Conservation (phyloP, 139 green algal genomes). For the Pleodorina starrii region DNA sequence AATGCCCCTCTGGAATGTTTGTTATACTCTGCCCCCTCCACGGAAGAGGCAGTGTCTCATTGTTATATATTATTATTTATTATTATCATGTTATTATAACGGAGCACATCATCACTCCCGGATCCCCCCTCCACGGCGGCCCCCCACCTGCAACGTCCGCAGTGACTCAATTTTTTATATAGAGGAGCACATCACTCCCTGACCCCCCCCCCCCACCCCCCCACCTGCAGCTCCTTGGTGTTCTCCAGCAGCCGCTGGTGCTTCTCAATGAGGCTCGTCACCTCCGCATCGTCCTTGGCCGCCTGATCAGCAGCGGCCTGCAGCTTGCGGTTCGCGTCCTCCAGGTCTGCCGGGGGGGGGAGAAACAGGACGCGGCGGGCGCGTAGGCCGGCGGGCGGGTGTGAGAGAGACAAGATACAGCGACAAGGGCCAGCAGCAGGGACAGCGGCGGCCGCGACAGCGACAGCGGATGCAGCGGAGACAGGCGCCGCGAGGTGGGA, state of each 20-base stretch:
- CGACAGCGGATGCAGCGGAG: background rate
- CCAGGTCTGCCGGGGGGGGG: slow-evolving; percentile 48
- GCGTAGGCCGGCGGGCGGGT: background rate
- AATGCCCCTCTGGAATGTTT: too few species aligned
- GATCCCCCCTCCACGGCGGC: too few species aligned
- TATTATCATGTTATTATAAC: too few species aligned
- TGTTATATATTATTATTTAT: too few species aligned
- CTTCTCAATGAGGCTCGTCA: slow-evolving; percentile 54
- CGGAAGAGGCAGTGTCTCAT: too few species aligned
- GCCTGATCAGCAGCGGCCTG: slow-evolving; percentile 42
- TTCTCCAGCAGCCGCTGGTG: slow-evolving; percentile 50
- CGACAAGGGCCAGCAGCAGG: background rate
- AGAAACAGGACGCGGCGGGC: background rate
- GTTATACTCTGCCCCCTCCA: too few species aligned
- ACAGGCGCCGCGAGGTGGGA: background rate
- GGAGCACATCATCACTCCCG: too few species aligned
- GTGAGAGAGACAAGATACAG: background rate
- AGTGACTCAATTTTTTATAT: too few species aligned
- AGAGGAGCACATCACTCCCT: too few species aligned
- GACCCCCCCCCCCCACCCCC: background rate
- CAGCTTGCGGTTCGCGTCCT: slow-evolving; percentile 59
- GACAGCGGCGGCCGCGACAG: background rate
- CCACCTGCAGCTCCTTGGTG: slow-evolving; percentile 53
- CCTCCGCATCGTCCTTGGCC: slow-evolving; percentile 48
- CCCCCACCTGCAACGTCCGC: too few species aligned